phyloP scores from a whole-genome alignment of 352 stramenopile genomes.

The Phytophthora pluvialis region DNA sequence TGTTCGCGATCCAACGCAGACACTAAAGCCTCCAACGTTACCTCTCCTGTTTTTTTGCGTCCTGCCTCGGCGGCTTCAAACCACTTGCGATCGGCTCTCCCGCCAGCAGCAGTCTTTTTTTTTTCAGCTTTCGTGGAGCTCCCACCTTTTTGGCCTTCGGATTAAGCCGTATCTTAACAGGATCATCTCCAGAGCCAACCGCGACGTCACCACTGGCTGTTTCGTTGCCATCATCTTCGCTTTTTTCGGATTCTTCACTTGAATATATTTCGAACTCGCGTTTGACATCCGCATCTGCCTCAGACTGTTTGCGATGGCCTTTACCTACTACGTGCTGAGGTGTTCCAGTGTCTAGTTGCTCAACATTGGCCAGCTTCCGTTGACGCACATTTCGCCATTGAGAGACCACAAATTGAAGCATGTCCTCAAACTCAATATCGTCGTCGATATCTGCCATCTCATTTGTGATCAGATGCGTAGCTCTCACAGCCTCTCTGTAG shows the following conservation, averaged over 20 bases:
- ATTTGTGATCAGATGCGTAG: background rate
- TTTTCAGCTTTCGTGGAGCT: background rate
- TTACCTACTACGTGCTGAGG: too few species aligned
- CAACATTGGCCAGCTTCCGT: background rate
- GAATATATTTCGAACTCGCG: too few species aligned
- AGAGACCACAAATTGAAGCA: background rate
- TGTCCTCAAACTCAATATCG: background rate
- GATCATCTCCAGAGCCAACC: too few species aligned
- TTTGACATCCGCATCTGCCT: too few species aligned
- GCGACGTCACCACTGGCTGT: too few species aligned
- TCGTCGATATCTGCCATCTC: conserved; percentile 16
- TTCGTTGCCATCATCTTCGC: too few species aligned
- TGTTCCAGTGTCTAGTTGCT: too few species aligned
- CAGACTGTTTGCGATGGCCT: too few species aligned
- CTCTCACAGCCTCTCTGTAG: conserved; percentile 1
- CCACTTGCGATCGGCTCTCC: conserved; percentile 3
- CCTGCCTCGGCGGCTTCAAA: conserved; percentile 10
- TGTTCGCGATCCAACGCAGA: background rate
- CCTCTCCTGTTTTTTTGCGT: background rate
- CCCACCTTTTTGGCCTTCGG: background rate
- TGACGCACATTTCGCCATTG: conserved; percentile 13
- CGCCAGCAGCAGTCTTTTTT: background rate
- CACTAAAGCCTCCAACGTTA: conserved; percentile 1
- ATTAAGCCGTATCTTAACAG: background rate
- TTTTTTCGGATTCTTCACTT: too few species aligned